phyloP scores from a whole-genome alignment of 306 rosid genomes.

The Vigna angularis region DNA sequence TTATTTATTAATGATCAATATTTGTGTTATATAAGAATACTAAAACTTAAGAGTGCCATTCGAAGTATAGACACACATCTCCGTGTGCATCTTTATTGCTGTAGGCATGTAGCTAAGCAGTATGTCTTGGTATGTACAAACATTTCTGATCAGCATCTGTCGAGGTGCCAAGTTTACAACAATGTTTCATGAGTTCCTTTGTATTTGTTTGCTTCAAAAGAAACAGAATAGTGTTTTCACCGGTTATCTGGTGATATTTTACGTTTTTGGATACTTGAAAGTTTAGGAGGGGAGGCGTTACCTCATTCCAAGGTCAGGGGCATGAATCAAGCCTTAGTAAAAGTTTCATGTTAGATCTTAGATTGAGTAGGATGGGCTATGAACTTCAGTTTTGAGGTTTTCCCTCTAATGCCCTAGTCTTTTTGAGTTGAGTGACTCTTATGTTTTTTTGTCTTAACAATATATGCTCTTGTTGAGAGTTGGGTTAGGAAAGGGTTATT shows the following conservation, averaged over 20 bases:
- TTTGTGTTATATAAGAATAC: conserved; percentile 7
- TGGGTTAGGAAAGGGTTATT: too few species aligned
- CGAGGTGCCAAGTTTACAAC: conserved; percentile 1
- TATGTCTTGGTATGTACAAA: not conserved
- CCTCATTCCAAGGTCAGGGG: not conserved
- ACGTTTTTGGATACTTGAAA: not conserved
- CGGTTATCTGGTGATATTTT: conserved; percentile 19
- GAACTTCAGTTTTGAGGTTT: too few species aligned
- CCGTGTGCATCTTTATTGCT: conserved; percentile 3
- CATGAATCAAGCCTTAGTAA: too few species aligned
- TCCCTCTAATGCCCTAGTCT: too few species aligned
- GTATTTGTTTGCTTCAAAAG: conserved; percentile 24
- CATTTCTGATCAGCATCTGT: conserved; percentile 21
- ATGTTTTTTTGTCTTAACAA: too few species aligned
- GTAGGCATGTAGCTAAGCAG: conserved; percentile 8
- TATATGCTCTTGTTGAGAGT: too few species aligned
- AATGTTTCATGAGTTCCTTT: conserved; percentile 2
- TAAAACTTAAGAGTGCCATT: conserved; percentile 2
- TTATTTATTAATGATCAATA: conserved; percentile 9
- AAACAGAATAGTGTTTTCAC: not conserved
- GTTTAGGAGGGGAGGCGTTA: not conserved
- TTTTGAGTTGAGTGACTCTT: too few species aligned
- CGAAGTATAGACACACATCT: not conserved
- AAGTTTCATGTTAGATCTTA: too few species aligned
- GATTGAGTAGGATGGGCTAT: too few species aligned